These are phyloP conservation scores for Heracleum sosnowskyi DNA, from an alignment of 129 eudicot genomes.

Conservation along the genomic window DNA sequence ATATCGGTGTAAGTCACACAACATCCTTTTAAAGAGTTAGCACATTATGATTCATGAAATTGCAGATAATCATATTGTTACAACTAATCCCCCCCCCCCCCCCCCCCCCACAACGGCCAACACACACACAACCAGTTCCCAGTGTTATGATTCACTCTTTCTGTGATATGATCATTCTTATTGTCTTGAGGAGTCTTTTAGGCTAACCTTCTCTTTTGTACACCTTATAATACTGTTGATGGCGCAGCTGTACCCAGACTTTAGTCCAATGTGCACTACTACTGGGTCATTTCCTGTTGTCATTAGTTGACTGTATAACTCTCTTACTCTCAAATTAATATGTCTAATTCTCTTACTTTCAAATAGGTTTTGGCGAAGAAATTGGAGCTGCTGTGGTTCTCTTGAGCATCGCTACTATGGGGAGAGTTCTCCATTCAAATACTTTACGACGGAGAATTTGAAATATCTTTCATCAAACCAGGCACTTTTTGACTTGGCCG, in stretches of 20 bases:
- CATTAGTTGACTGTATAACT: constrained; percentile 5
- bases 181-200: background rate
- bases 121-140: too few relatives aligned
- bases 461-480: constrained; percentile 89
- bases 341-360: constrained; percentile 8
- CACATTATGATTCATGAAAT: background rate
- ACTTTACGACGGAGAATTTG: constrained; percentile 68
- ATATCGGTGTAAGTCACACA: constrained; percentile 53
- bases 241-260: background rate
- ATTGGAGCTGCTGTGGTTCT: constrained; percentile 95
- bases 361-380: constrained; percentile 76
- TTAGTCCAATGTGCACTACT: background rate
- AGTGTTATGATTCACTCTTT: background rate
- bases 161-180: background rate
- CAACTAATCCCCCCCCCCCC: background rate
- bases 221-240: background rate
- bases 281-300: background rate
- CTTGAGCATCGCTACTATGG: constrained; percentile 97
- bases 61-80: background rate
- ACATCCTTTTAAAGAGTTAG: constrained; percentile 2
- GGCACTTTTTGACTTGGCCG: constrained; percentile 90
- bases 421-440: constrained; percentile 79
- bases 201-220: background rate
- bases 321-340: constrained; percentile 15
- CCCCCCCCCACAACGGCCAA: too few relatives aligned